Evolutionary conservation across 163 green algal species (phyloP), one percentile per base, ranked within the genome.

Genomic region (Scenedesmus sp.): DNA sequence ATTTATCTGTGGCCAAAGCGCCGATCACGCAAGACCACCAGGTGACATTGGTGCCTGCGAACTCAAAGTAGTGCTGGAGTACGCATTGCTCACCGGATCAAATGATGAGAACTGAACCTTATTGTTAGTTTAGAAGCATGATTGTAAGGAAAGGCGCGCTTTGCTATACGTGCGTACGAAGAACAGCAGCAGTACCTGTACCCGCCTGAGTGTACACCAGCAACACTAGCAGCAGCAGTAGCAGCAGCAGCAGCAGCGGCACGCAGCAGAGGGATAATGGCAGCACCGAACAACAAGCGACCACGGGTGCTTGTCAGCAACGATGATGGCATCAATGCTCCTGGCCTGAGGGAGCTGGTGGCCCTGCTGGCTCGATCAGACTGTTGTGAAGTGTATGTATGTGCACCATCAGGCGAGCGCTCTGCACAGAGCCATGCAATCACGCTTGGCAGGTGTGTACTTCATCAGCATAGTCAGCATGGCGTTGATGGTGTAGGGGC

Each of bases 381-480:
- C 53, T 88, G 90, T 37, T 59, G 42, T 24, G 91, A 94, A 15
- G 83, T 94, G 0, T 94, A 89, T 40, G 92, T 96, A 16, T 94
- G 86, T 33, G 94, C 94, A 9, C 94, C 94, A 0, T 78, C 35
- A 0, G 91, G 91, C 9, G 94, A 96, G 89, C 91, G 93, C 40
- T 93, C 86, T 13, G 94, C 92, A 33, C 93, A 97, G 90, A 93
- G 56, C 15, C 95, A 97, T 80, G 94, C 93, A 53, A 97, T 98
- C 89, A 97, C 91, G 10, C 90, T 98, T 0, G 91, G 93, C 35
- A 87, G 92, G 65, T 95, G 80, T 30, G 30, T 89, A 13, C 49
- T 56, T 12, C 49, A 56, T 12, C 49, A 13, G 49, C 49, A 56
- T 12, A 20, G 13, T 12, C 49, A 56, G 49, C 49, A 56, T 20